A percentile compares a stretch with the other conserved stretches of the same genome.
These are phyloP conservation scores for Nelumbo lutea DNA, from an alignment of 164 flowering plant species.

Conservation along the genomic window DNA sequence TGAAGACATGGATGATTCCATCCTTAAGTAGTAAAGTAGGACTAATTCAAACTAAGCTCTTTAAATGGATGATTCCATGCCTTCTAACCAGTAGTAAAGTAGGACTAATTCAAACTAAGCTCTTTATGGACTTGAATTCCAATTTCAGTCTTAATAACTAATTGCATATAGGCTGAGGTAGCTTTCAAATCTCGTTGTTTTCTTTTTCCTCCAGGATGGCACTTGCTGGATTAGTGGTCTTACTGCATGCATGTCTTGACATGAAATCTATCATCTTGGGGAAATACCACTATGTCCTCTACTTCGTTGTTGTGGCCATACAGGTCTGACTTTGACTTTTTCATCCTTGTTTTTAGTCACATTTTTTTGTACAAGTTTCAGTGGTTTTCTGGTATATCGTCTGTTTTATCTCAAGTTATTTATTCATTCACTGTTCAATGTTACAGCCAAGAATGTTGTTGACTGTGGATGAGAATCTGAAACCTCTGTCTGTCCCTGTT, in stretches of 20 bases:
- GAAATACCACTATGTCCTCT: slow-evolving; percentile 89
- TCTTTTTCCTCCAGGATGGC: slow-evolving; percentile 49
- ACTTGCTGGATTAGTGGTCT: slow-evolving; percentile 73
- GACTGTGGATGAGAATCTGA: slow-evolving; percentile 88
- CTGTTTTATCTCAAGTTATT: not conserved
- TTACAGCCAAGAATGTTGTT: slow-evolving; percentile 88
- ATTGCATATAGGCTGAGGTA: not conserved
- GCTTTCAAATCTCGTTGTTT: not conserved
- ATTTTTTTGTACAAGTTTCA: not conserved
- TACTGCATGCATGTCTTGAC: slow-evolving; percentile 89
- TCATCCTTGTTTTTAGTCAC: not conserved
- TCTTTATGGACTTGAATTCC: too few relatives aligned
- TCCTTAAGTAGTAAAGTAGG: too few relatives aligned
- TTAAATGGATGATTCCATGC: too few relatives aligned
- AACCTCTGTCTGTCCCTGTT: slow-evolving; percentile 85
- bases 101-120: too few relatives aligned
- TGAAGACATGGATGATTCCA: too few relatives aligned
- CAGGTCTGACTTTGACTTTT: slow-evolving; percentile 43
- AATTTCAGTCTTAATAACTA: not conserved
- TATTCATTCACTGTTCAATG: not conserved
- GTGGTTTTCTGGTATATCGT: not conserved
- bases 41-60: too few relatives aligned
- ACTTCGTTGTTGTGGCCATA: slow-evolving; percentile 88
- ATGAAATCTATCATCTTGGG: slow-evolving; percentile 86
- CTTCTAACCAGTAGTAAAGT: too few relatives aligned